phyloP scores from a whole-genome alignment of 371 early-diverging fungal genomes.

The Mortierella sp. region DNA sequence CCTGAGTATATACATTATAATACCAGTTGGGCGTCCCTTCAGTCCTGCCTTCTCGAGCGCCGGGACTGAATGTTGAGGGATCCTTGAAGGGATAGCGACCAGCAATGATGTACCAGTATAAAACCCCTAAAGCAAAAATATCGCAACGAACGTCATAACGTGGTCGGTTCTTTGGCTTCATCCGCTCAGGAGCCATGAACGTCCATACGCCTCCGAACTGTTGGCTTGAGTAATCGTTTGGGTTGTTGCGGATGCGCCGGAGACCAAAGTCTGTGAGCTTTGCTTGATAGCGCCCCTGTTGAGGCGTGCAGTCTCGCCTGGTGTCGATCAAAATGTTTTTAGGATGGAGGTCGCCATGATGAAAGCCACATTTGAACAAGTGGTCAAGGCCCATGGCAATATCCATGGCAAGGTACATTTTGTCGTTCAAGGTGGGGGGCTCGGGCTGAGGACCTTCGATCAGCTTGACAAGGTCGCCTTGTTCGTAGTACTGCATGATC shows the following conservation, averaged over 20 bases:
- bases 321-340: constrained; percentile 48
- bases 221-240: constrained; percentile 41
- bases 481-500: constrained; percentile 50
- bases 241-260: constrained; percentile 32
- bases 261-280: constrained; percentile 54
- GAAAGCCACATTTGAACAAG: constrained; percentile 41
- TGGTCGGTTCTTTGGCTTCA: constrained; percentile 33
- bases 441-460: constrained; percentile 22
- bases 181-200: constrained; percentile 54
- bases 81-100: constrained; percentile 45
- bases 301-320: constrained; percentile 5
- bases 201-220: constrained; percentile 45
- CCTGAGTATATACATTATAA: constrained; percentile 26
- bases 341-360: constrained; percentile 54
- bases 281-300: constrained; percentile 40
- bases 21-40: constrained; percentile 50
- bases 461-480: constrained; percentile 37
- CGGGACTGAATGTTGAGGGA: constrained; percentile 8
- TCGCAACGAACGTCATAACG: constrained; percentile 44
- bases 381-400: constrained; percentile 45
- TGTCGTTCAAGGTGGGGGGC: constrained; percentile 30
- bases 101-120: constrained; percentile 46
- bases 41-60: constrained; percentile 24
- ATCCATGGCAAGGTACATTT: constrained; percentile 37
- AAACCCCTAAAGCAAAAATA: constrained; percentile 47